Evolutionary conservation across 345 rosid genomes (phyloP), one percentile per base, ranked within the genome.

Genomic region (Hibiscus tridactylites): DNA sequence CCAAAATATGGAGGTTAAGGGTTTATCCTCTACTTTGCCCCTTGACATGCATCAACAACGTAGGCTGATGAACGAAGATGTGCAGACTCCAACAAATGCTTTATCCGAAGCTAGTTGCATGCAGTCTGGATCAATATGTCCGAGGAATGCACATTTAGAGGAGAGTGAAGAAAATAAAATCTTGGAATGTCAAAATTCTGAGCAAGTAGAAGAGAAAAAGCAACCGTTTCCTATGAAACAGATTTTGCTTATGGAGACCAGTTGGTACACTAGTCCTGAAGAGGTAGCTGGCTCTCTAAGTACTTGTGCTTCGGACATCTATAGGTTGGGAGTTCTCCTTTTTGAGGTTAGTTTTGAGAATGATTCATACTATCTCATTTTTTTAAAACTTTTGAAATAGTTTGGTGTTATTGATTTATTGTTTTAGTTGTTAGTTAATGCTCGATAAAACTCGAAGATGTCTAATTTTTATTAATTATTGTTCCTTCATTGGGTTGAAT

Each of bases 201-300:
- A 85, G 70, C 80, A 79, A 65, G 87, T 65, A 75, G 93, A 87
- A 78, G 97, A 86, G 73, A 85, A 81, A 77, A 79, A 57, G 73
- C 87, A 87, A 64, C 79, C 89, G 9, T 90, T 95, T 73, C 97
- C 97, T 19, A 95, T 95, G 99, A 95, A 92, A 73, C 88, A 88
- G 71, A 74, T 90, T 70, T 82, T 95, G 83, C 84, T 76, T 13
- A 86, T 90, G 97, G 99, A 95, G 84, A 80, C 83, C 60, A 80
- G 82, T 76, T 95, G 97, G 97, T 95, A 95, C 62, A 73, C 86
- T 33, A 89, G 97, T 81, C 97, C 97, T 71, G 99, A 95, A 82
- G 99, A 95, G 79, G 74, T 76, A 61, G 69, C 88, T 46, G 88
- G 90, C 68, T 82, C 86, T 66, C 69, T 87, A 8, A 81, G 85